Evolutionary conservation across 2,329 filamentous ascomycete species (phyloP), one percentile per base, ranked within the genome.

Genomic region (Phyllosticta paracitricarpa): DNA sequence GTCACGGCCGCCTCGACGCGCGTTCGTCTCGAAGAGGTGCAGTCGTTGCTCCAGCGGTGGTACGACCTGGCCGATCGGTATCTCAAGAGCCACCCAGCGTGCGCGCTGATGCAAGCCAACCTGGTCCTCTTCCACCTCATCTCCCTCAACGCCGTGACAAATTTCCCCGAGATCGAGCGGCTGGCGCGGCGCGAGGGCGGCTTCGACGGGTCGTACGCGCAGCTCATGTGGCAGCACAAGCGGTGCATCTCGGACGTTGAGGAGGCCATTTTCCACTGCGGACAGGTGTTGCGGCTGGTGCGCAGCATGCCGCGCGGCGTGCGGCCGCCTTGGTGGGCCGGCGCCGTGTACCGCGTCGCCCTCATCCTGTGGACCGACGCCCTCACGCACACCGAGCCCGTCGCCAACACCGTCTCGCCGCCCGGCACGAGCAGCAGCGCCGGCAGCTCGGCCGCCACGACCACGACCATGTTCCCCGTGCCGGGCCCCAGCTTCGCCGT

Each of bases 111-210:
- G 68, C 81, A 82, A 66, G 84, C 83, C 64, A 88, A 86, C 68
- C 73, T 89, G 52, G 81, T 87, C 53, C 80, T 89, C 63, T 89
- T 87, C 70, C 87, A 90, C 66, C 78, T 89, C 52, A 84, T 89
- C 68, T 85, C 82, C 56, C 78, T 90, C 62, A 89, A 89, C 66
- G 81, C 84, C 8, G 81, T 88, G 28, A 86, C 85, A 17, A 84
- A 84, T 71, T 88, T 89, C 68, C 79, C 82, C 2, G 83, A 86
- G 66, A 83, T 89, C 54, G 87, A 89, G 73, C 78, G 81, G 3
- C 76, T 89, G 9, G 86, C 86, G 3, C 80, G 86, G 17, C 78
- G 81, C 40, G 85, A 88, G 62, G 78, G 75, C 19, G 78, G 75
- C 24, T 78, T 83, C 54, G 80, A 85, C 64, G 80, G 79, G 7